Conservation (phyloP, 2,329 filamentous ascomycete genomes). For the Eutypella sp. region DNA sequence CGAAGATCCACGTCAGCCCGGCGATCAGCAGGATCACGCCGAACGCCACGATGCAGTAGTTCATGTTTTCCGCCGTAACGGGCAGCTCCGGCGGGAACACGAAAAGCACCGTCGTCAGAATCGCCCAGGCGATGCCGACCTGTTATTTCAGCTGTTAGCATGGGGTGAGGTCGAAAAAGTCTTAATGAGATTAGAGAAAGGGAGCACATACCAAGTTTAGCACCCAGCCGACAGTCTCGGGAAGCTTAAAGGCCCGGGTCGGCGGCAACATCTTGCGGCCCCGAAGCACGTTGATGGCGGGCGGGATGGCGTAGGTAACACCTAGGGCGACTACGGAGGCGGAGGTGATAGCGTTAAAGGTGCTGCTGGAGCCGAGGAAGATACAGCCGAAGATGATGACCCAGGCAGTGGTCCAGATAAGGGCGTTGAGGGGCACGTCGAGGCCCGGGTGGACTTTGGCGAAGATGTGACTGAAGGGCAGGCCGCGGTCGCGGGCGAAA, state of each 20-base stretch:
- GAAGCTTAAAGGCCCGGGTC: conserved; percentile 50
- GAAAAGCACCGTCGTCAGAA: conserved; percentile 70
- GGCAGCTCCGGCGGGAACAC: conserved; percentile 66
- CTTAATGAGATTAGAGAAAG: conserved; percentile 8
- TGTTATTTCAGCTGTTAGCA: conserved; percentile 25
- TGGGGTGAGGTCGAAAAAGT: conserved; percentile 52
- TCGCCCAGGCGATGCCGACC: conserved; percentile 59
- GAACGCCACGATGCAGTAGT: conserved; percentile 46
- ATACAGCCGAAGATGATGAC: conserved; percentile 66
- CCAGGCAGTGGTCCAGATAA: conserved; percentile 54
- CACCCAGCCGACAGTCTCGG: conserved; percentile 51
- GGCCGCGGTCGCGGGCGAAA: conserved; percentile 62
- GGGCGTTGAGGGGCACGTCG: conserved; percentile 61
- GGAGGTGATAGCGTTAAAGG: conserved; percentile 68
- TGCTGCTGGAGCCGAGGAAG: conserved; percentile 61
- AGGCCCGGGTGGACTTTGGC: conserved; percentile 56
- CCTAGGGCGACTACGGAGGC: conserved; percentile 68
- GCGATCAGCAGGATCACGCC: conserved; percentile 42
- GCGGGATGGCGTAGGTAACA: conserved; percentile 69
- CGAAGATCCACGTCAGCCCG: conserved; percentile 40
- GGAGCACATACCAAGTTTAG: conserved; percentile 44
- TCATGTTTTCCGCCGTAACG: conserved; percentile 65
- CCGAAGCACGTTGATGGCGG: conserved; percentile 62
- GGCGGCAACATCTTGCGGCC: conserved; percentile 62
- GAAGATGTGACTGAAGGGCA: conserved; percentile 57